A percentile compares a stretch with the other conserved stretches of the same genome.
Conservation (phyloP, 805 yeast genomes). For the Lipomyces oligophaga region DNA sequence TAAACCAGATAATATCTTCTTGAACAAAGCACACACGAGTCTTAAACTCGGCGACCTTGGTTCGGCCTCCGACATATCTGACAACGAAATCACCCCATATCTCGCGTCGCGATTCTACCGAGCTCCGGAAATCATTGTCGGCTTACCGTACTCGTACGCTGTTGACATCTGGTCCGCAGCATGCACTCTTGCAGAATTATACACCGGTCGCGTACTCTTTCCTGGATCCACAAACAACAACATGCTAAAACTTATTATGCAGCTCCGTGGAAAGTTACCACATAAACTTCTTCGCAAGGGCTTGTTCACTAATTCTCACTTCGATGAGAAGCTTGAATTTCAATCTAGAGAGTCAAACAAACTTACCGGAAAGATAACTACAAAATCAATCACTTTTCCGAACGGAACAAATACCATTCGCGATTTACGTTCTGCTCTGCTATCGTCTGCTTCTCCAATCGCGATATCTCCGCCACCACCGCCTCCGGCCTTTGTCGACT, state of each 20-base stretch:
- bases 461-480: slow-evolving; percentile 8
- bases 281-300: slow-evolving; percentile 36
- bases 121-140: slow-evolving; percentile 69
- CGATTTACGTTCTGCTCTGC: slow-evolving; percentile 14
- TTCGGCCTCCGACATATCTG: slow-evolving; percentile 51
- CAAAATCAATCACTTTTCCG: slow-evolving; percentile 23
- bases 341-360: slow-evolving; percentile 29
- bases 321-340: slow-evolving; percentile 34
- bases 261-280: slow-evolving; percentile 34
- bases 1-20: slow-evolving; percentile 83
- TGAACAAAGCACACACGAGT: slow-evolving; percentile 58
- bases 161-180: slow-evolving; percentile 97
- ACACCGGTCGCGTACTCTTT: slow-evolving; percentile 83
- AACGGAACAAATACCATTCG: slow-evolving; percentile 5
- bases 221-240: slow-evolving; percentile 90
- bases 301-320: slow-evolving; percentile 31
- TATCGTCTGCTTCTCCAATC: slow-evolving; percentile 2
- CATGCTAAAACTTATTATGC: slow-evolving; percentile 38
- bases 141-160: slow-evolving; percentile 55
- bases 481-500: slow-evolving; percentile 30
- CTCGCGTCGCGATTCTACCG: slow-evolving; percentile 62
- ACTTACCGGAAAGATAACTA: slow-evolving; percentile 29
- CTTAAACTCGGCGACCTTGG: slow-evolving; percentile 89
- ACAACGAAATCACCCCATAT: slow-evolving; percentile 35
- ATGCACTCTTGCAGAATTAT: slow-evolving; percentile 88